Evolutionary conservation across 1,284 basidiomycete species (phyloP), one percentile per base, ranked within the genome.

Genomic region (Fereydounia khargensis): DNA sequence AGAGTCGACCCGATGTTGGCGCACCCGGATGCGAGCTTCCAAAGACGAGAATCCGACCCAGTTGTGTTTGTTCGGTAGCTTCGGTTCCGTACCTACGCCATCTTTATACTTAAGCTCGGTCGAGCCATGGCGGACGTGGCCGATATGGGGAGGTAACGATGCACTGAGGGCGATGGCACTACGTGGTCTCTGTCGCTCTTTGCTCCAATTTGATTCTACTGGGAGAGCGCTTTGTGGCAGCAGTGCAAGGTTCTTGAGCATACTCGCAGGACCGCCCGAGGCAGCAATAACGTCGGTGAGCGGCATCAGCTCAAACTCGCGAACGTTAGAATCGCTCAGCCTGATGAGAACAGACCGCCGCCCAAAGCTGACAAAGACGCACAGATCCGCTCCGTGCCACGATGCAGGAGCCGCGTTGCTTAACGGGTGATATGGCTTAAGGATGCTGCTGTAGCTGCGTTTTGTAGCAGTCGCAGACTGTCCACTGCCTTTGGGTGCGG

Each of bases 341-440:
- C 65, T 53, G 9, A 68, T 61, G 13, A 68, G 39, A 16, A 62
- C 65, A 11, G 65, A 54, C 3, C 56, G 34, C 16, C 59, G 46
- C 6, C 65, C 65, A 24, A 68, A 65, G 39, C 57, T 63, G 20
- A 68, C 63, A 19, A 68, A 25, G 21, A 68, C n/a, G 28, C 51
- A 62, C 11, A 68, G 50, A 21, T 65, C 62, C 14, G 65, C 62
- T 16, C 54, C 47, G 25, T 42, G 48, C 63, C 63, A 65, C 6
- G 54, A 52, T 5, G 52, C 28, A 5, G 63, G 63, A 9, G 39
- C 50, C 6, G 50, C 50, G 16, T n/a, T 23, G 3, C 45, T 45
- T 10, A 39, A 20, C 2, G 38, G 14, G 25, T 47, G 44, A 19
- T 52, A 35, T 9, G 49, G 36, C 9, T 25, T 37, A 3, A 58